These are phyloP conservation scores for Discostella stelligeroides DNA, from an alignment of 108 stramenopile species.

Conservation along the genomic window DNA sequence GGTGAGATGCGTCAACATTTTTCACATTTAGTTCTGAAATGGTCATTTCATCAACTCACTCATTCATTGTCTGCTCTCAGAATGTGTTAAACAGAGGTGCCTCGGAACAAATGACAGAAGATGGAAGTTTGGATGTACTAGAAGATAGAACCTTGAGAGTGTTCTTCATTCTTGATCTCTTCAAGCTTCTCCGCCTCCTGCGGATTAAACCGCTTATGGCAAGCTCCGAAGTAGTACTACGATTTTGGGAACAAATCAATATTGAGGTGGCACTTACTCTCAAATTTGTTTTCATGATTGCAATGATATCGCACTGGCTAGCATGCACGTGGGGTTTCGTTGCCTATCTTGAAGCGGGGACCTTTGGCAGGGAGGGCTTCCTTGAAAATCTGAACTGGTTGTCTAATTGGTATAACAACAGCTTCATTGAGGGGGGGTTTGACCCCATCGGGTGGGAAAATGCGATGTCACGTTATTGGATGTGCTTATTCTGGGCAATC, in stretches of 20 bases:
- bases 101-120: background rate
- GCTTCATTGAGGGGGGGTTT: constrained; percentile 33
- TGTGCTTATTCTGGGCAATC: constrained; percentile 52
- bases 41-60: too few species aligned
- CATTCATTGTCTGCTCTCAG: background rate
- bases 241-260: constrained; percentile 27
- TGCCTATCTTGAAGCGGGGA: constrained; percentile 42
- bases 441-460: constrained; percentile 53
- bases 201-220: constrained; percentile 23
- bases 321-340: constrained; percentile 37
- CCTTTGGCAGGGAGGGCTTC: constrained; percentile 29
- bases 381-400: constrained; percentile 49
- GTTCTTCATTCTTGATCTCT: constrained; percentile 19
- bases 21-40: too few species aligned
- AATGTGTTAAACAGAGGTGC: background rate
- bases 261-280: constrained; percentile 21
- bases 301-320: constrained; percentile 31
- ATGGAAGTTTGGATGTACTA: background rate
- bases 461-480: constrained; percentile 39
- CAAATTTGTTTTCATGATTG: constrained; percentile 31
- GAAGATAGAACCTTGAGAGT: background rate
- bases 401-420: constrained; percentile 30
- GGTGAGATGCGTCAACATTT: too few species aligned
- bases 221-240: constrained; percentile 19
- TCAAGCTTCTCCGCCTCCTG: constrained; percentile 39